A percentile compares a stretch with the other conserved stretches of the same genome.
Evolutionary conservation across 163 green algal genomes (phyloP).

Genomic region (Chlorella variabilis): DNA sequence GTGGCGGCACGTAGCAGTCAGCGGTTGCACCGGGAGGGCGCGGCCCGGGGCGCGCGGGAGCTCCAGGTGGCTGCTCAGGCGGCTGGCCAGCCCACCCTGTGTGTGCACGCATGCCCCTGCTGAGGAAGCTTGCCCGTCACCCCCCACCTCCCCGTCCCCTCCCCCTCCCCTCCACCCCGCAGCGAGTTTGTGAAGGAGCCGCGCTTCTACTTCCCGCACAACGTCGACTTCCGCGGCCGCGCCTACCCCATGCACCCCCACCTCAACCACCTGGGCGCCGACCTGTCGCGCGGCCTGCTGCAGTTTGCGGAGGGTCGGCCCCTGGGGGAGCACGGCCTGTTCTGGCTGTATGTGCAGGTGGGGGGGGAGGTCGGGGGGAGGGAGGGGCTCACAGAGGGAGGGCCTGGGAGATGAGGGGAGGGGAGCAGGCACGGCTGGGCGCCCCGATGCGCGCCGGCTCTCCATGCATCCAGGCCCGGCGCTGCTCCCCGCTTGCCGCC

Average conservation of each 20-base stretch:
- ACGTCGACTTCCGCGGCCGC: slow-evolving; percentile 88
- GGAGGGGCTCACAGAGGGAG: neutral
- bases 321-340: slow-evolving; percentile 81
- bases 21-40: too few relatives aligned
- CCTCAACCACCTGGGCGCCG: slow-evolving; percentile 95
- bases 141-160: neutral
- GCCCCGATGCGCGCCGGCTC: too few relatives aligned
- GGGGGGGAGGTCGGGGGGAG: neutral
- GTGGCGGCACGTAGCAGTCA: too few relatives aligned
- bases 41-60: too few relatives aligned
- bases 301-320: slow-evolving; percentile 79
- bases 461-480: too few relatives aligned
- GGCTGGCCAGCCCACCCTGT: too few relatives aligned
- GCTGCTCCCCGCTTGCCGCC: neutral
- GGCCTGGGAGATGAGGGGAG: too few relatives aligned
- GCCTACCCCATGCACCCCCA: slow-evolving; percentile 97
- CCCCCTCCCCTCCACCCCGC: neutral
- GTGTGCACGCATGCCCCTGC: too few relatives aligned
- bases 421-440: too few relatives aligned
- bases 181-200: slow-evolving; percentile 56
- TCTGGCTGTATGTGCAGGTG: slow-evolving; percentile 89
- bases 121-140: too few relatives aligned
- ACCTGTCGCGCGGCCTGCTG: slow-evolving; percentile 90
- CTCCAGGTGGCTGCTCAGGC: too few relatives aligned
- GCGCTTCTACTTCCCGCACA: slow-evolving; percentile 84